A percentile compares a stretch with the other conserved stretches of the same genome.
phyloP scores from a whole-genome alignment of 2,329 filamentous ascomycete species.

The Pseudogymnoascus sp. region DNA sequence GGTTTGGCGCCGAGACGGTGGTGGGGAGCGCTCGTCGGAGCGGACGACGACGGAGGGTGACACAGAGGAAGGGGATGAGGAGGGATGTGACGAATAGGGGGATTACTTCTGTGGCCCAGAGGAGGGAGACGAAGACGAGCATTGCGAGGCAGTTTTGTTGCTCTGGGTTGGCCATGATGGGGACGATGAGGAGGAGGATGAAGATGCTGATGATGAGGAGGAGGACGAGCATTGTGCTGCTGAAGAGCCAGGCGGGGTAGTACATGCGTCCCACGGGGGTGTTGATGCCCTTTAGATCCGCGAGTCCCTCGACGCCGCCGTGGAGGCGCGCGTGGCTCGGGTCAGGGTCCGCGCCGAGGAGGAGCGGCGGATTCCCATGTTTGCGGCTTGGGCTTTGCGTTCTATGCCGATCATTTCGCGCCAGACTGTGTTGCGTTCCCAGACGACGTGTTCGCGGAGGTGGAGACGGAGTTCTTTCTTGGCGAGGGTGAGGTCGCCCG shows the following conservation, averaged over 20 bases:
- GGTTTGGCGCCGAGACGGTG: constrained; percentile 69
- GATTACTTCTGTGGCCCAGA: constrained; percentile 98
- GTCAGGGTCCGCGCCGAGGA: constrained; percentile 70
- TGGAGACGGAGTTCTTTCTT: constrained; percentile 84
- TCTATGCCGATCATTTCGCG: constrained; percentile 98
- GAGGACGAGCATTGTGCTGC: constrained; percentile 71
- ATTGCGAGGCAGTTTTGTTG: constrained; percentile 95
- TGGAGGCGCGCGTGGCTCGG: constrained; percentile 66
- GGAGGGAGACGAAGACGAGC: constrained; percentile 83
- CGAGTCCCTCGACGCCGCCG: constrained; percentile 68
- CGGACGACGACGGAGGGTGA: constrained; percentile 80
- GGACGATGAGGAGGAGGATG: constrained; percentile 63
- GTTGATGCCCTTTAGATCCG: constrained; percentile 58
- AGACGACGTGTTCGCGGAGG: constrained; percentile 91
- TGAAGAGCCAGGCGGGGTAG: constrained; percentile 77
- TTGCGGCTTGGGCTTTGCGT: constrained; percentile 87
- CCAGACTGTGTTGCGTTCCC: constrained; percentile 99
- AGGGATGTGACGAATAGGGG: constrained; percentile 95
- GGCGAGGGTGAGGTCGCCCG: constrained; percentile 69
- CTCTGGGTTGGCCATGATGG: constrained; percentile 79
- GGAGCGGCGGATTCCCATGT: constrained; percentile 69
- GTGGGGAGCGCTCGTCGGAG: constrained; percentile 63
- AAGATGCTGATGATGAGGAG: constrained; percentile 68
- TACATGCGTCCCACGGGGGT: constrained; percentile 75
- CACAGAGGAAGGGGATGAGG: constrained; percentile 86